Evolutionary conservation across 2,329 filamentous ascomycete genomes (phyloP).

Genomic region (Anisogramma anomala): DNA sequence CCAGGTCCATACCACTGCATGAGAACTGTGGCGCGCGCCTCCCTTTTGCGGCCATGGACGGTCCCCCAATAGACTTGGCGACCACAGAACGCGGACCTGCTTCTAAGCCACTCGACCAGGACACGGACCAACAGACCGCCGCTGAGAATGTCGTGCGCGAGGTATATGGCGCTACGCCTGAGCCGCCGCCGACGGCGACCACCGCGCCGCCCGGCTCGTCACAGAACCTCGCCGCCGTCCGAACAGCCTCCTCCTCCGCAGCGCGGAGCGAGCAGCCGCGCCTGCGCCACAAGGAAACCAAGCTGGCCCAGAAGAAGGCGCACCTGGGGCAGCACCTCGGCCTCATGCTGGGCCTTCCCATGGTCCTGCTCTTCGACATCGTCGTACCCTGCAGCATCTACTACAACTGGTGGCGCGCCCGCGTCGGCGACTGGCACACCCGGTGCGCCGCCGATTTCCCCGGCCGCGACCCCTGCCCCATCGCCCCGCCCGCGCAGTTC

Average conservation of each 20-base stretch:
- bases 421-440: not conserved
- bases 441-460: not conserved
- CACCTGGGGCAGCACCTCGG: conserved; percentile 11
- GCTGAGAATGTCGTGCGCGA: not conserved
- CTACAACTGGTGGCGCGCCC: conserved; percentile 10
- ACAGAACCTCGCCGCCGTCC: not conserved
- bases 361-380: conserved; percentile 13
- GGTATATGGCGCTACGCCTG: not conserved
- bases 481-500: conserved; percentile 3
- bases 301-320: conserved; percentile 5
- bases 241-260: not conserved
- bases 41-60: not conserved
- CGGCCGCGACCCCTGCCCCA: conserved; percentile 2
- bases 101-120: not conserved
- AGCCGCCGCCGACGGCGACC: not conserved
- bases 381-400: conserved; percentile 13
- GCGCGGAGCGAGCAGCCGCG: not conserved
- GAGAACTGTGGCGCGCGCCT: too few species aligned
- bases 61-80: not conserved
- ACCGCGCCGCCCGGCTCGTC: not conserved
- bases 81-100: not conserved
- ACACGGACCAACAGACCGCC: not conserved
- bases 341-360: conserved; percentile 11
- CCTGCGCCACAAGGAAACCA: conserved; percentile 4
- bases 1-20: too few species aligned